phyloP scores from a whole-genome alignment of 192 early-diverging fungal genomes.

The Obelidium mucronatum region DNA sequence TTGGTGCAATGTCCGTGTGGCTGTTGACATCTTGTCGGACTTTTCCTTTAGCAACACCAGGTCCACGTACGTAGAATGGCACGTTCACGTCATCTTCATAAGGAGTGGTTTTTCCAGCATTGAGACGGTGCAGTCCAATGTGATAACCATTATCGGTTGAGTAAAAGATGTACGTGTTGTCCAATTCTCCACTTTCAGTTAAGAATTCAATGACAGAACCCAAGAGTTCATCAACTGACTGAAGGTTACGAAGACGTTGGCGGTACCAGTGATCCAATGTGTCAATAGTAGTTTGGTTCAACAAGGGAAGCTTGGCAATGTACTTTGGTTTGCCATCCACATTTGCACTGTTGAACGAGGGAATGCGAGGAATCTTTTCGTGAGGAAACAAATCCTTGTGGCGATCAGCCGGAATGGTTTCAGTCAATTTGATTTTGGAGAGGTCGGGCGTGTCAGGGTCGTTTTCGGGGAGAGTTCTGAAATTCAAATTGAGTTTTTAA shows the following conservation, averaged over 20 bases:
- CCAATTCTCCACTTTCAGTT: conserved; percentile 48
- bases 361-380: conserved; percentile 60
- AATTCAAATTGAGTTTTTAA: not conserved
- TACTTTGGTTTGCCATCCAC: conserved; percentile 61
- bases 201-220: conserved; percentile 60
- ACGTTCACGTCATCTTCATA: conserved; percentile 71
- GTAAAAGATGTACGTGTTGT: conserved; percentile 65
- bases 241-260: conserved; percentile 34
- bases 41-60: conserved; percentile 59
- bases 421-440: conserved; percentile 35
- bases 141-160: conserved; percentile 76
- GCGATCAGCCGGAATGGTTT: conserved; percentile 65
- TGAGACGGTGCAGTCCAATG: conserved; percentile 67
- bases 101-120: conserved; percentile 66
- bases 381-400: conserved; percentile 63
- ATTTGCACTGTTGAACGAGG: conserved; percentile 63
- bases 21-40: conserved; percentile 49
- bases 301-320: conserved; percentile 52
- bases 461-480: not conserved
- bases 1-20: conserved; percentile 69
- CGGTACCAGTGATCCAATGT: conserved; percentile 56
- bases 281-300: conserved; percentile 23
- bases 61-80: conserved; percentile 52
- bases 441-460: not conserved
- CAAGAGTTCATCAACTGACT: conserved; percentile 70